These are phyloP conservation scores for Murraya paniculata DNA, from an alignment of 345 rosid species.

Conservation along the genomic window DNA sequence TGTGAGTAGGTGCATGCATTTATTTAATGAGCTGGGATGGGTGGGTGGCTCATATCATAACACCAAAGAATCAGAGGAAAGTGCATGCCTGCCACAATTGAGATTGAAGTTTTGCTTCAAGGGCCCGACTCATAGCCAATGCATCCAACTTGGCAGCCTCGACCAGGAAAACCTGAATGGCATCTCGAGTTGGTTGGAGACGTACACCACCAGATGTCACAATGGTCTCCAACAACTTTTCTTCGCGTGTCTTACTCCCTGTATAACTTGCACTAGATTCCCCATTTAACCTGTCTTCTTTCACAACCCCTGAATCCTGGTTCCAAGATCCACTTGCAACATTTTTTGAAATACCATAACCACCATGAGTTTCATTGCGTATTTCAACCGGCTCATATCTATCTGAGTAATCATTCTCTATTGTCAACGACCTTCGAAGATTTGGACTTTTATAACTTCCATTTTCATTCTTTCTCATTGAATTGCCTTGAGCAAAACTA, in stretches of 20 bases:
- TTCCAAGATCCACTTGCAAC: conserved; percentile 63
- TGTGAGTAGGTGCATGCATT: conserved; percentile 8
- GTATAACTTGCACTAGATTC: conserved; percentile 47
- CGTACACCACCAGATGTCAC: conserved; percentile 96
- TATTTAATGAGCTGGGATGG: not conserved
- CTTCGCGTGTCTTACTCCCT: conserved; percentile 78
- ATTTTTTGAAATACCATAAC: conserved; percentile 43
- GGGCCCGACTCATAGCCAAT: conserved; percentile 68
- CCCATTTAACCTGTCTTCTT: conserved; percentile 33
- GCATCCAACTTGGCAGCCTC: conserved; percentile 90
- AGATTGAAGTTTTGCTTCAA: conserved; percentile 83
- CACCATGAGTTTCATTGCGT: conserved; percentile 43
- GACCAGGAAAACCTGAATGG: conserved; percentile 68
- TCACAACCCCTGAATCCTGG: conserved; percentile 39
- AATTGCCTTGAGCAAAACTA: conserved; percentile 68
- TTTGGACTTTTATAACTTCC: conserved; percentile 82
- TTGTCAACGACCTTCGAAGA: conserved; percentile 85
- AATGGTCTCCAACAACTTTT: conserved; percentile 82
- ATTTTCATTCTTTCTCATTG: conserved; percentile 59
- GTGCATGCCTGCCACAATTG: conserved; percentile 86
- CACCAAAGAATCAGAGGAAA: not conserved
- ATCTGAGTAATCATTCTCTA: conserved; percentile 57
- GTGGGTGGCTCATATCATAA: not conserved
- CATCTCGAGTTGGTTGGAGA: conserved; percentile 93
- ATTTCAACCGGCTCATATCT: conserved; percentile 70